Evolutionary conservation across 352 stramenopile species (phyloP), one percentile per base, ranked within the genome.

Genomic region (Globisporangium ultimum): DNA sequence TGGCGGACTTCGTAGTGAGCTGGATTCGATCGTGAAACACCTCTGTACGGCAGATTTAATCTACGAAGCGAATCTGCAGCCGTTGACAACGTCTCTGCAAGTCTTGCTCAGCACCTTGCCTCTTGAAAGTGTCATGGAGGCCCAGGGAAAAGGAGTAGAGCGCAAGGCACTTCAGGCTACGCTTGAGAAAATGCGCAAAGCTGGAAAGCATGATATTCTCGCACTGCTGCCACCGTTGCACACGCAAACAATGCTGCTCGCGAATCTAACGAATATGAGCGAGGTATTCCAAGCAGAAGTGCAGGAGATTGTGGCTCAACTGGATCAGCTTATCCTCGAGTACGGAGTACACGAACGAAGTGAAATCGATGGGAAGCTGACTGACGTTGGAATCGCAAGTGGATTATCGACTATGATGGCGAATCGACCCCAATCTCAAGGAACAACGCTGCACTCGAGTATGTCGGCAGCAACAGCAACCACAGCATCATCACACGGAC

Each of bases 181-280:
- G 17, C 68, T 97, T 0, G 88, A 97, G 51, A 86, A 87, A 41
- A 80, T 96, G 11, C 78, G 89, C 3, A 94, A 93, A 42, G 87
- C 83, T 2, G 57, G 63, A 3, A 95, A 94, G 56, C 62, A 70
- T 21, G 88, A 96, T 17, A 82, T 97, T 20, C 56, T 81, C 22
- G 55, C 70, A n/a, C 66, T 96, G 0, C 60, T 97, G 3, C 74
- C 80, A 1, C 22, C 67, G 11, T 53, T 97, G 0, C 71, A 93
- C 48, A 64, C 72, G 11, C 87, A 95, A 58, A 71, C 87, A 12
- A 60, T 42, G 7, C 72, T 74, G 58, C 60, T 95, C 17, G 60
- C 58, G 1, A 73, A 74, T 17, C 56, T 93, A 10, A 61, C 60
- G 4, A 79, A 75, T 36, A 82, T 93, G 53, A 71, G 60, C 42